Base-by-base conservation (phyloP, 2,329 filamentous ascomycete genomes). In the Akanthomyces muscarius region DNA sequence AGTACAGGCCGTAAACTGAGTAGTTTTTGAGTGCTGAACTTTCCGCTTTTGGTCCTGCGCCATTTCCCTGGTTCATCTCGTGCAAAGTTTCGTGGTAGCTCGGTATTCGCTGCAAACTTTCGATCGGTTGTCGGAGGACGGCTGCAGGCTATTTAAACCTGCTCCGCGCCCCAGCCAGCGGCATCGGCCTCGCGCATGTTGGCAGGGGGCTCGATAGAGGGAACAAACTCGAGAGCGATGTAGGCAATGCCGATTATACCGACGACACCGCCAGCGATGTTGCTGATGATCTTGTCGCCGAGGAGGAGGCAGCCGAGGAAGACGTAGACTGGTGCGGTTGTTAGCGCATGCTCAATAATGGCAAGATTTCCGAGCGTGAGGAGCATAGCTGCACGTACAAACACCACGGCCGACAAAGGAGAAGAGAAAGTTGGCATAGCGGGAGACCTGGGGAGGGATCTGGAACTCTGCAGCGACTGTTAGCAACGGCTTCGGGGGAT, bases 371-470 rank as follows among this genome's bases (percentile, higher is more conserved):
- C n/a, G 45, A 16, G 25, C 16, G 16, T 7, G 50, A 23, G 6
- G 48, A 52, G 28, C 13, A 30, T 36, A 25, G 28, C 8, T 36
- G 44, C 18, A 87, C 92, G 79, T 86, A 97, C 93, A 98, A 75
- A 92, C 83, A 78, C 95, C 95, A 74, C 95, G 92, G 66, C 95
- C 95, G 69, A 98, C 80, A 83, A 99, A 98, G 63, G 91, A 96
- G 83, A 98, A 98, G 78, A 98, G 88, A 83, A 99, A 99, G 13
- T 92, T 96, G 61, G 92, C 94, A 81, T 98, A 97, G 79, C 92
- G 89, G 64, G 92, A 89, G 61, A 97, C 84, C 75, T 97, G 93
- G 64, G 93, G 91, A 57, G 95, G 94, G 70, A 97, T 94, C 78
- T 97, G 90, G 81, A 98, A 96, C 78, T 99, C 95, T 83, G 71